Percentiles rank a stretch among this genome's conserved stretches.
Conservation (phyloP, 1,139 yeast species). For the Blastobotrys ciferrii region DNA sequence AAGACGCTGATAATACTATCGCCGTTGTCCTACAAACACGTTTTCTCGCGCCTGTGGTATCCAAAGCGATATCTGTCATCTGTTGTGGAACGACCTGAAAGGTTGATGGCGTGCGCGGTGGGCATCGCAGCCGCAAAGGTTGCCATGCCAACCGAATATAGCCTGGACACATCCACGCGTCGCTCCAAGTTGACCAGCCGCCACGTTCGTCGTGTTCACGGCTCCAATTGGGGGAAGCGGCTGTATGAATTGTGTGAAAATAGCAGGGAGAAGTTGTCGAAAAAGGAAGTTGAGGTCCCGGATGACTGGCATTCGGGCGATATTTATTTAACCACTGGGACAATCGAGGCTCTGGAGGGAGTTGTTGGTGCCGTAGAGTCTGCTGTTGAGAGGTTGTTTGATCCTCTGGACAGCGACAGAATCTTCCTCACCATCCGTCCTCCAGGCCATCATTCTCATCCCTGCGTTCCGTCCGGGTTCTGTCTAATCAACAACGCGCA, state of each 20-base stretch:
- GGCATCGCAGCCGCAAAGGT: slow-evolving; percentile 79
- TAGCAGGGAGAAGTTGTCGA: slow-evolving; percentile 54
- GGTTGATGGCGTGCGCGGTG: slow-evolving; percentile 69
- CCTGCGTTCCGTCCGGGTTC: slow-evolving; percentile 82
- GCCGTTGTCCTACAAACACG: slow-evolving; percentile 48
- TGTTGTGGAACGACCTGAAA: slow-evolving; percentile 81
- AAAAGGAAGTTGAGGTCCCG: slow-evolving; percentile 69
- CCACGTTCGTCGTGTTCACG: slow-evolving; percentile 75
- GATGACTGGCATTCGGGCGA: slow-evolving; percentile 83
- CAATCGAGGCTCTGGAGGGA: slow-evolving; percentile 74
- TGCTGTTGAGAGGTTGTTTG: slow-evolving; percentile 60
- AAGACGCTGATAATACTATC: slow-evolving; percentile 32
- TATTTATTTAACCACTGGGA: slow-evolving; percentile 66
- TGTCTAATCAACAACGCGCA: slow-evolving; percentile 82
- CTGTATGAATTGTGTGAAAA: slow-evolving; percentile 59
- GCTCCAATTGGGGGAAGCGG: slow-evolving; percentile 66
- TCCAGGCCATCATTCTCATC: slow-evolving; percentile 91
- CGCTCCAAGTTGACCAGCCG: slow-evolving; percentile 48
- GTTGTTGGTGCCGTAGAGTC: slow-evolving; percentile 76
- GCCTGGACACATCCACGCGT: slow-evolving; percentile 50
- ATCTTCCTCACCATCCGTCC: slow-evolving; percentile 75
- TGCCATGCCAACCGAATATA: slow-evolving; percentile 57
- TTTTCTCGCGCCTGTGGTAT: slow-evolving; percentile 75
- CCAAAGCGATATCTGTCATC: slow-evolving; percentile 64
- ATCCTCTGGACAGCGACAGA: slow-evolving; percentile 41